Base-by-base conservation (phyloP, 345 rosid species). In the Brassica juncea region DNA sequence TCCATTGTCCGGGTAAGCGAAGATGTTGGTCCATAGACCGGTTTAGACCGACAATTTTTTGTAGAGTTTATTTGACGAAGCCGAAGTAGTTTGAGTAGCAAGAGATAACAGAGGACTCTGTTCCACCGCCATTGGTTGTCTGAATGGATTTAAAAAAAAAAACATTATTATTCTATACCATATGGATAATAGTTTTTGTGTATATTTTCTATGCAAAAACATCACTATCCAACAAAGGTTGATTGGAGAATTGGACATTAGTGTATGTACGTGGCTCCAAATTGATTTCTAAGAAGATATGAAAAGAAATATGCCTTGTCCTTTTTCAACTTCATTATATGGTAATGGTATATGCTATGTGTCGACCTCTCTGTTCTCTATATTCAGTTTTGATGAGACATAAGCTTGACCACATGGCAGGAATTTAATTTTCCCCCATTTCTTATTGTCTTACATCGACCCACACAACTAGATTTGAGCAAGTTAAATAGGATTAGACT, bases 41-140 rank as follows among this genome's bases (percentile, higher is more conserved):
- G 49, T 42, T 42, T 42, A 42, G 14, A 42, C 39, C 78, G 58
- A 10, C 15, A 28, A 16, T 19, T 19, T 8, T 4, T 76, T 68
- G 49, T 55, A 35, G 34, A 32, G 34, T 35, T 87, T 66, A 86
- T 85, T 10, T 30, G 32, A 89, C 94, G 78, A 92, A 89, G 69
- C 92, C 82, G 86, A 91, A 91, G 85, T 97, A 94, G 82, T 92
- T 94, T 62, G 97, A 91, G 82, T 88, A 92, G 87, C 95, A 92
- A 58, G 97, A 97, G 55, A 92, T 87, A 77, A 75, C 64, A 94
- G 70, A 15, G 91, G 78, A 72, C 77, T 80, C 47, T 88, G 94
- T 82, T 91, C 97, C 54, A 90, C 97, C 59, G 44, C 89, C 88
- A 92, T 68, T 23, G 99, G 98, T 88, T 92, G 97, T 87, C 97